Evolutionary conservation across 345 rosid species (phyloP).

Genomic region (Rhizophora apiculata): DNA sequence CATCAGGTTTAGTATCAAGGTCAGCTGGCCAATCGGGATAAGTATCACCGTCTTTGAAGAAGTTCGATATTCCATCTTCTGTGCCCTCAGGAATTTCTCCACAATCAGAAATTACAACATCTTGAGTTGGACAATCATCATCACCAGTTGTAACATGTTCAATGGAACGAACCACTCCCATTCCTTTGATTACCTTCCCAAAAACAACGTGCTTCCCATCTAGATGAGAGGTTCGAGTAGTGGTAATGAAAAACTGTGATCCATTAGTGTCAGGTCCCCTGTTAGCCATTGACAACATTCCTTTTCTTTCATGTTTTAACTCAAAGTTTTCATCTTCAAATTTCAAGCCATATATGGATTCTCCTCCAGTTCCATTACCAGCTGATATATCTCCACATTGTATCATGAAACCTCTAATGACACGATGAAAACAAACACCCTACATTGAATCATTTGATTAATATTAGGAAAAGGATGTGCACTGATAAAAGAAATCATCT

Average conservation of each 20-base stretch:
- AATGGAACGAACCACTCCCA: slow-evolving; percentile 23
- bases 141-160: slow-evolving; percentile 18
- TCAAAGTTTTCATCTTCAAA: slow-evolving; percentile 29
- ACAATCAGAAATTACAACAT: slow-evolving; percentile 16
- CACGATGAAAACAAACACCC: slow-evolving; percentile 18
- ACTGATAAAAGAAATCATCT: too few relatives aligned
- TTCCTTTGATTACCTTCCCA: slow-evolving; percentile 24
- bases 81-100: slow-evolving; percentile 25
- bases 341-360: slow-evolving; percentile 22
- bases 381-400: slow-evolving; percentile 29
- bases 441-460: neutral
- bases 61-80: slow-evolving; percentile 24
- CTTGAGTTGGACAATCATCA: slow-evolving; percentile 15
- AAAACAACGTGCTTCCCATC: slow-evolving; percentile 31
- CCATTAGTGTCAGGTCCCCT: slow-evolving; percentile 21
- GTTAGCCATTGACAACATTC: slow-evolving; percentile 29
- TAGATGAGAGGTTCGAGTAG: slow-evolving; percentile 23
- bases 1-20: slow-evolving; percentile 29
- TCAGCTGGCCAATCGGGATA: slow-evolving; percentile 27
- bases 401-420: slow-evolving; percentile 21
- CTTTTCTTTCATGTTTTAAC: slow-evolving; percentile 24
- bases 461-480: too few relatives aligned
- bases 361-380: slow-evolving; percentile 27
- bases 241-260: slow-evolving; percentile 27
- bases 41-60: slow-evolving; percentile 24